Percentiles rank a stretch among this genome's conserved stretches.
Conservation (phyloP, 1,284 basidiomycete genomes). For the Trichosporon coremiiforme region DNA sequence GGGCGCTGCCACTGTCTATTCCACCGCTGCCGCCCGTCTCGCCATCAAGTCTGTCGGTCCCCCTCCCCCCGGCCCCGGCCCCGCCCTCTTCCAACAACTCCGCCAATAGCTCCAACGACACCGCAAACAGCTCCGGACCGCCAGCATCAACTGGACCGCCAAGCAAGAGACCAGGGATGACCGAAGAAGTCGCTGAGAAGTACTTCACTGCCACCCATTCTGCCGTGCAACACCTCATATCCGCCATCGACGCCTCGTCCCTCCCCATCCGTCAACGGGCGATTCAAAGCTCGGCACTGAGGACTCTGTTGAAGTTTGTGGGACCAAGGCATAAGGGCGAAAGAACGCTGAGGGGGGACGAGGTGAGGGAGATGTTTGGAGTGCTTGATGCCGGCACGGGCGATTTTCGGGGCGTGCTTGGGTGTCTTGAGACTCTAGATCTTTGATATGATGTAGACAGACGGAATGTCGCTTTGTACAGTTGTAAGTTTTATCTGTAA, state of each 20-base stretch:
- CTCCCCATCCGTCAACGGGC: not conserved
- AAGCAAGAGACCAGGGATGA: no score
- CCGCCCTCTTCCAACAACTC: no score
- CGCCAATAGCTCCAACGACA: no score
- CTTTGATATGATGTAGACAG: not conserved
- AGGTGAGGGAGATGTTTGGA: not conserved
- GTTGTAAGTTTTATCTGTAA: not conserved
- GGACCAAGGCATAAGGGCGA: not conserved
- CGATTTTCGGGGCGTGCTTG: not conserved
- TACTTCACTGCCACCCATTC: not conserved
- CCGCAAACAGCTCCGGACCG: no score
- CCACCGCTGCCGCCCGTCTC: not conserved
- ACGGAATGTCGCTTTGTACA: not conserved
- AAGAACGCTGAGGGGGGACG: not conserved
- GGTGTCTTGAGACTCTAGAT: not conserved
- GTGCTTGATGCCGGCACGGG: not conserved
- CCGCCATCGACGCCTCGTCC: not conserved
- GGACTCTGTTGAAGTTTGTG: not conserved
- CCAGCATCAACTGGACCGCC: no score
- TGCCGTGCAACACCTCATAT: not conserved
- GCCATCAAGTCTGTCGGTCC: not conserved
- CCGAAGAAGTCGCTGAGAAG: not conserved
- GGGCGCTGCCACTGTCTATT: not conserved
- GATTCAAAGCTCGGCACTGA: not conserved
- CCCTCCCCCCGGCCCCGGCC: no score